phyloP scores from a whole-genome alignment of 192 early-diverging fungal genomes.

The Linnemannia exigua region DNA sequence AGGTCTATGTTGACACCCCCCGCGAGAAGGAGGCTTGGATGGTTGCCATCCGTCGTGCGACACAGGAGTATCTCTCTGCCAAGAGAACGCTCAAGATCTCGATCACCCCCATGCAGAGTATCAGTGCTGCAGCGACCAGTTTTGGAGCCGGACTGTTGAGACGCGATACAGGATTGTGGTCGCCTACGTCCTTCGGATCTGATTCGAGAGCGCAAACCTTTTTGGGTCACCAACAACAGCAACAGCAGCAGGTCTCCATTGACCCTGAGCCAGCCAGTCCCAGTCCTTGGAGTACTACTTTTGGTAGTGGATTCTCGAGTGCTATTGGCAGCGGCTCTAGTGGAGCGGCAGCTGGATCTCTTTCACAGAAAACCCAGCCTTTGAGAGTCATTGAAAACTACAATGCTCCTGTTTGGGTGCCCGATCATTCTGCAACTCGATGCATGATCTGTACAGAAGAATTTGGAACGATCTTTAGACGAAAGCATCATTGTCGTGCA shows the following conservation, averaged over 20 bases:
- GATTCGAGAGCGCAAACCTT: slow-evolving; percentile 18
- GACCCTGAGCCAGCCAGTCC: slow-evolving; percentile 15
- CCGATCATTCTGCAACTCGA: slow-evolving; percentile 71
- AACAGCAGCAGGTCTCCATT: not conserved
- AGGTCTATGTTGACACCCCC: slow-evolving; percentile 72
- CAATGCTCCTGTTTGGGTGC: slow-evolving; percentile 80
- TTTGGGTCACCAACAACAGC: not conserved
- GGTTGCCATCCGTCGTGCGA: slow-evolving; percentile 68
- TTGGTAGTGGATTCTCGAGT: not conserved
- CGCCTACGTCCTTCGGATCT: slow-evolving; percentile 8
- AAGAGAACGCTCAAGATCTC: slow-evolving; percentile 72
- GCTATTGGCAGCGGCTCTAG: not conserved
- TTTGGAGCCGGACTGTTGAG: slow-evolving; percentile 33
- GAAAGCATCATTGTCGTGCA: slow-evolving; percentile 84
- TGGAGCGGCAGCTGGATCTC: not conserved
- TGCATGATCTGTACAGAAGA: slow-evolving; percentile 83
- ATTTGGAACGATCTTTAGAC: slow-evolving; percentile 73
- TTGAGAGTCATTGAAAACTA: slow-evolving; percentile 77
- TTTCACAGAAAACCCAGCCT: slow-evolving; percentile 19
- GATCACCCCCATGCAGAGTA: slow-evolving; percentile 44
- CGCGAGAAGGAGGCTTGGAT: slow-evolving; percentile 78
- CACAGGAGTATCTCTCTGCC: slow-evolving; percentile 66
- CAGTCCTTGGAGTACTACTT: not conserved
- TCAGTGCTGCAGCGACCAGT: slow-evolving; percentile 36
- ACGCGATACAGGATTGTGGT: slow-evolving; percentile 44